Conservation (phyloP, 164 flowering plant species). For the Hamamelis virginiana region DNA sequence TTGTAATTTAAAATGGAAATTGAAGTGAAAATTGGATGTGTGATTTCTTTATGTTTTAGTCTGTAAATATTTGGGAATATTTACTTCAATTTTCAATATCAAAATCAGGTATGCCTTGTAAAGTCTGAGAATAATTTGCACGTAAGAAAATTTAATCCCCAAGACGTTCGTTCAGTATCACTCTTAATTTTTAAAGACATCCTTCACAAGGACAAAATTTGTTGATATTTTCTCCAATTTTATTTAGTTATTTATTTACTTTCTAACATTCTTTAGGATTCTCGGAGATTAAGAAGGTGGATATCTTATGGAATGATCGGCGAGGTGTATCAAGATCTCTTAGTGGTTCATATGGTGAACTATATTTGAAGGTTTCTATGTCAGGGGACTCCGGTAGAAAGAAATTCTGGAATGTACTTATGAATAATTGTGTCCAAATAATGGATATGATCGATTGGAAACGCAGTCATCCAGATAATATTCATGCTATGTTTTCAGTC, state of each 20-base stretch:
- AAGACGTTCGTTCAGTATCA: too few species aligned
- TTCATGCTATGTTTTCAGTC: constrained; percentile 40
- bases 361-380: constrained; percentile 61
- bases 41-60: too few species aligned
- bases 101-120: too few species aligned
- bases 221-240: background rate
- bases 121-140: too few species aligned
- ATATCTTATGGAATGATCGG: constrained; percentile 68
- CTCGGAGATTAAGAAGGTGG: constrained; percentile 66
- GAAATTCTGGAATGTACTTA: constrained; percentile 56
- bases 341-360: constrained; percentile 46
- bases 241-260: background rate
- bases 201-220: background rate
- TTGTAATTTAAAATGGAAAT: background rate
- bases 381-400: constrained; percentile 33
- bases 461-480: constrained; percentile 78
- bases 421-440: constrained; percentile 52
- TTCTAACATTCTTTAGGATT: constrained; percentile 46
- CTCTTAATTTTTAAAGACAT: too few species aligned
- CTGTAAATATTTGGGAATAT: too few species aligned
- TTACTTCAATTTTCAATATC: too few species aligned
- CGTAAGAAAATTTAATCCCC: too few species aligned
- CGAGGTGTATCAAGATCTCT: constrained; percentile 25
- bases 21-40: background rate
- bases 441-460: constrained; percentile 84